Evolutionary conservation across 176 grass and related monocot species (phyloP).

Genomic region (Ensete ventricosum): DNA sequence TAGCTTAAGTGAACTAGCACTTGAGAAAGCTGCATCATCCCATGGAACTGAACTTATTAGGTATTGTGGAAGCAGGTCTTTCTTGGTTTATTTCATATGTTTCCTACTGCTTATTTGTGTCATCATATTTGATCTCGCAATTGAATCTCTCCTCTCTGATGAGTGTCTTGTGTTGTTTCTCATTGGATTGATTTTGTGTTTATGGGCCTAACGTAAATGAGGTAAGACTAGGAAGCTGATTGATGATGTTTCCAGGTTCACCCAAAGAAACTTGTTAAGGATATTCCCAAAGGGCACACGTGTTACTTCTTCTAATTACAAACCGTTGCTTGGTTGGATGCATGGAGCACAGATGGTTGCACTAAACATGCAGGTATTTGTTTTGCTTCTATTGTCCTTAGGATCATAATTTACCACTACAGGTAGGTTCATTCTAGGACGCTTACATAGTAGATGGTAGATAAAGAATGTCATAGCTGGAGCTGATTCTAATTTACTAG

Average conservation of each 20-base stretch:
- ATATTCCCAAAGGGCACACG: conserved; percentile 5
- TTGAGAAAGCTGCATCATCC: neutral
- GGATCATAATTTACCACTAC: too few relatives aligned
- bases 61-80: neutral
- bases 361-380: conserved; percentile 17
- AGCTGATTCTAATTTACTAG: too few relatives aligned
- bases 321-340: conserved; percentile 13
- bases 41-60: conserved; percentile 9
- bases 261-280: conserved; percentile 10
- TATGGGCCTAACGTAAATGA: neutral
- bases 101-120: neutral
- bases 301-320: conserved; percentile 13
- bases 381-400: too few relatives aligned
- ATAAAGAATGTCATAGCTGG: too few relatives aligned
- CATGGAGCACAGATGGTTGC: conserved; percentile 22
- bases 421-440: too few relatives aligned
- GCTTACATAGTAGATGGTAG: too few relatives aligned
- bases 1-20: conserved; percentile 1
- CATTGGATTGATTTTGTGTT: neutral
- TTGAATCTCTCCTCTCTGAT: too few relatives aligned
- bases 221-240: neutral
- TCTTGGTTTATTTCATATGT: neutral
- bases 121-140: too few relatives aligned
- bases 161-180: too few relatives aligned
- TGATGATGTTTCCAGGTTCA: neutral